These are phyloP conservation scores for Candida sonorensis DNA, from an alignment of 805 yeast species.

Conservation along the genomic window DNA sequence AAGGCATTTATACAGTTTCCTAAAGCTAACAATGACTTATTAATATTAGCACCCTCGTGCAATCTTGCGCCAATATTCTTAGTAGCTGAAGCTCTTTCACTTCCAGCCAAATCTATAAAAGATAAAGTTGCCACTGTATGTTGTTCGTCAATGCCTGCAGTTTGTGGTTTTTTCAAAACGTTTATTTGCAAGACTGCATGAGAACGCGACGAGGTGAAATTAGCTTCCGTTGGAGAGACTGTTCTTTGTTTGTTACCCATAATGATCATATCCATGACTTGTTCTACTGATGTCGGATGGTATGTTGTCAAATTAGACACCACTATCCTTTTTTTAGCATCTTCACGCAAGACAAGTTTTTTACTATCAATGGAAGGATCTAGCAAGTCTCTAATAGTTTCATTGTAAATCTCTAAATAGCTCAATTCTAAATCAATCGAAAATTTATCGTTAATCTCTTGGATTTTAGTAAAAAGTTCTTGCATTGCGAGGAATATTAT, in stretches of 20 bases:
- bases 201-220: constrained; percentile 83
- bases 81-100: constrained; percentile 90
- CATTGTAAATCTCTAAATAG: constrained; percentile 87
- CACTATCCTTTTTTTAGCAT: constrained; percentile 52
- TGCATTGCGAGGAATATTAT: constrained; percentile 72
- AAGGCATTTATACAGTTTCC: constrained; percentile 94
- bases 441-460: constrained; percentile 45
- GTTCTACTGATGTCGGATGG: constrained; percentile 54
- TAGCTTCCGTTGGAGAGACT: constrained; percentile 84
- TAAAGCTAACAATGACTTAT: constrained; percentile 77
- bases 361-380: constrained; percentile 38
- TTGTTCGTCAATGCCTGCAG: constrained; percentile 57
- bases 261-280: constrained; percentile 72
- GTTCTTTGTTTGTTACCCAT: constrained; percentile 73
- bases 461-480: constrained; percentile 63
- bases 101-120: constrained; percentile 89
- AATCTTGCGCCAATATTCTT: constrained; percentile 75
- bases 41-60: constrained; percentile 90
- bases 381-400: constrained; percentile 74
- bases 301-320: constrained; percentile 69
- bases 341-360: constrained; percentile 59
- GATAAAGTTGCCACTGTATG: constrained; percentile 76
- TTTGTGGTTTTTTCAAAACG: constrained; percentile 49
- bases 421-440: constrained; percentile 56
- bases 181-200: constrained; percentile 89